Conservation (phyloP, 2,329 filamentous ascomycete genomes). For the Elsinoe necatrix region DNA sequence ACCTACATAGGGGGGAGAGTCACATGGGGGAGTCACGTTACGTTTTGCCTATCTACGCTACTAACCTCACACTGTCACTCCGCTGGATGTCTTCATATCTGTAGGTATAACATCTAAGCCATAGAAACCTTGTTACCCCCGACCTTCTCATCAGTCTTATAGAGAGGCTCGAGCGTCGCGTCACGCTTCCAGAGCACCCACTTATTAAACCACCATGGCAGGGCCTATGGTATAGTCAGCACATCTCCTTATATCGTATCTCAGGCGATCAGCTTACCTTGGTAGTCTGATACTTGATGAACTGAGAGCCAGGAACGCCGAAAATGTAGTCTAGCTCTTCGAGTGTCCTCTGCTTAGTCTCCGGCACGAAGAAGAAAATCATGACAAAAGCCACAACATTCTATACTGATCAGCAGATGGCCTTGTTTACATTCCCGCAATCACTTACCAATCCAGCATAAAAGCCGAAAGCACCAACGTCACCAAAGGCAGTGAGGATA, state of each 20-base stretch:
- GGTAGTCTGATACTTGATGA: constrained; percentile 27
- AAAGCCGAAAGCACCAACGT: constrained; percentile 52
- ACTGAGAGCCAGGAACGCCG: constrained; percentile 39
- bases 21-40: too few species aligned
- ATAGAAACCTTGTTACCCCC: background rate
- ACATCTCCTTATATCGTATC: background rate
- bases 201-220: constrained; percentile 41
- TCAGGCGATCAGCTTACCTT: constrained; percentile 22
- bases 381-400: constrained; percentile 54
- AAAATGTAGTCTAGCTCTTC: constrained; percentile 47
- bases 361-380: constrained; percentile 52
- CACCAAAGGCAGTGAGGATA: constrained; percentile 40
- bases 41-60: too few species aligned
- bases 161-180: constrained; percentile 18
- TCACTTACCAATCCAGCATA: constrained; percentile 35
- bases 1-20: too few species aligned
- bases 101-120: constrained; percentile 1
- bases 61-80: too few species aligned
- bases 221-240: background rate
- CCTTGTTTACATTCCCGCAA: too few species aligned
- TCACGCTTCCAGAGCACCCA: constrained; percentile 33
- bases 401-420: constrained; percentile 32
- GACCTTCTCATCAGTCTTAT: constrained; percentile 8
- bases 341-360: constrained; percentile 44
- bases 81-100: too few species aligned